phyloP scores from a whole-genome alignment of 1,284 basidiomycete genomes.

The Earliella scabrosa region DNA sequence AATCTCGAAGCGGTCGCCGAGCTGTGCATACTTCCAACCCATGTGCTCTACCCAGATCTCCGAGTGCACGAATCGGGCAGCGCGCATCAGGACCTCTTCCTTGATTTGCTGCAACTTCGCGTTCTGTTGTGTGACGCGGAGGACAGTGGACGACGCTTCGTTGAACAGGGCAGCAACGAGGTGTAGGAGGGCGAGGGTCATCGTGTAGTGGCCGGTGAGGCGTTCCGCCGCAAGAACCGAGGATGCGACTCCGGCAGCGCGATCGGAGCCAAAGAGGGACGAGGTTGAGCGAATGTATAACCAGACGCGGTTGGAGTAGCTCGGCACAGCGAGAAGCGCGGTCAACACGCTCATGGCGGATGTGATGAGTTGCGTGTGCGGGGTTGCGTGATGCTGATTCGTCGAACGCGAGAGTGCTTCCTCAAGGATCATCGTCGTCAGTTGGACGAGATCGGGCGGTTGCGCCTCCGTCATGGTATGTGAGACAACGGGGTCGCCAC shows the following conservation, averaged over 20 bases:
- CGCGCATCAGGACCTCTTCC: slow-evolving; percentile 81
- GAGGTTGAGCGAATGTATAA: slow-evolving; percentile 81
- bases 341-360: slow-evolving; percentile 83
- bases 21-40: slow-evolving; percentile 80
- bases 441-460: slow-evolving; percentile 74
- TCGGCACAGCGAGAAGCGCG: slow-evolving; percentile 74
- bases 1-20: slow-evolving; percentile 84
- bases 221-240: slow-evolving; percentile 76
- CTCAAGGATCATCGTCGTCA: slow-evolving; percentile 85
- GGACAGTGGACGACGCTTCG: slow-evolving; percentile 67
- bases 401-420: slow-evolving; percentile 68
- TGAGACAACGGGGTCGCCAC: slow-evolving; percentile 52
- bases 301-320: slow-evolving; percentile 83
- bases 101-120: slow-evolving; percentile 71
- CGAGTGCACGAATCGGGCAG: slow-evolving; percentile 76
- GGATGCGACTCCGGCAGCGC: slow-evolving; percentile 57
- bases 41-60: slow-evolving; percentile 87
- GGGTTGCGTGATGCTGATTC: slow-evolving; percentile 44
- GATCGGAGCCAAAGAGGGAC: slow-evolving; percentile 73
- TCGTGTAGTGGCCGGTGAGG: slow-evolving; percentile 75
- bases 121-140: slow-evolving; percentile 57
- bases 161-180: slow-evolving; percentile 78
- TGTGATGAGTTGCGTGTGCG: slow-evolving; percentile 71
- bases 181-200: slow-evolving; percentile 78
- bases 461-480: slow-evolving; percentile 54